Base-by-base conservation (phyloP, 495 filamentous ascomycete species). In the Penicillium odoratum region DNA sequence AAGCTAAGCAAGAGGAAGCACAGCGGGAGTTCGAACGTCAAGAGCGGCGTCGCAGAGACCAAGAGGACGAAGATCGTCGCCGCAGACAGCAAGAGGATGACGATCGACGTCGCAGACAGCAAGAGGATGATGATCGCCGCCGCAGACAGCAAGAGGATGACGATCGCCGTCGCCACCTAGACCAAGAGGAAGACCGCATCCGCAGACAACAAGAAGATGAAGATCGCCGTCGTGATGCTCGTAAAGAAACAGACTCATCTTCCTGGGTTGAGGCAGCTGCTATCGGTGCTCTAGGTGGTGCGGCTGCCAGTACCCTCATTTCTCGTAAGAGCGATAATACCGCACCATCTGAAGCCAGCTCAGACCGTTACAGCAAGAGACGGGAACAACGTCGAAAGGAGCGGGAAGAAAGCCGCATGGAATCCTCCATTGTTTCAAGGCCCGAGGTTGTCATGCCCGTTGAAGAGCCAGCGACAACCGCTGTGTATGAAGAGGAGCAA, bases 221-320 rank as follows among this genome's bases (percentile, higher is more conserved):
- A 13, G 63, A 67, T 18, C 63, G 58, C 0, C 52, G 55, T 21
- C 48, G 56, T 15, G 44, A 56, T 0, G 40, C 56, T 26, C 60
- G 60, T 18, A 69, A 46, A 56, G 63, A 60, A 7, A 68, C 52
- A 29, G 57, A 63, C 33, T 65, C 75, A 6, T 69, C 69, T 33
- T 71, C 75, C 11, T 73, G 79, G 70, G 73, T 67, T 48, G 75
- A 71, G 21, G 74, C 76, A 58, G 79, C 76, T 21, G 74, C 77
- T 38, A 75, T 74, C n/a, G 81, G 78, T 30, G 70, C 78, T 42
- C 68, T 80, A 58, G 81, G 74, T 44, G 79, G 72, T 34, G 75
- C 75, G 33, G 71, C 73, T 29, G 78, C 73, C 34, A 71, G 74
- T 15, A 66, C 71, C 28, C 53, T 74, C 28, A 65, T 79, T 0